Evolutionary conservation across 805 yeast species (phyloP), one percentile per base, ranked within the genome.

Genomic region (Candida bentonensis): DNA sequence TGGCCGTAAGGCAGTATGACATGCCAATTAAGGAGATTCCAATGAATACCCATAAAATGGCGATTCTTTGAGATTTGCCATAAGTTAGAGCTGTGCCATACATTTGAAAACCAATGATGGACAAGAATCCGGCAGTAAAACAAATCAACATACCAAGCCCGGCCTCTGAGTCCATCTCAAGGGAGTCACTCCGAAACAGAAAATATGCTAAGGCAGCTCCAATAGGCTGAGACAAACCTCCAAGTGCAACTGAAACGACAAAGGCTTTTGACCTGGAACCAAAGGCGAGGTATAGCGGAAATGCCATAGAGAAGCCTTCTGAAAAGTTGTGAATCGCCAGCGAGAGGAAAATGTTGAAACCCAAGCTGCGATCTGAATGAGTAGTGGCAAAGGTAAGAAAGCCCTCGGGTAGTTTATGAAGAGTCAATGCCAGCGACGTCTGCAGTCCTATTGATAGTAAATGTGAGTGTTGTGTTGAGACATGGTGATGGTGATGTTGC

Each of bases 371-470:
- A 55, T 81, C 83, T 0, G 77, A 78, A 46, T 67, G 66, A 2
- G 86, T 71, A 0, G 92, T 87, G 26, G 82, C 82, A 59, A 75
- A 89, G 40, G 94, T 81, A 44, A 89, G 78, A 55, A 89, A 84
- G 0, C 98, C 98, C 62, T 89, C 98, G 0, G 98, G 98, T 22
- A 89, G 69, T 59, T 92, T 88, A 64, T 89, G 98, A 23, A 92
- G 63, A 0, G 94, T 74, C 23, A 89, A 76, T 0, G 95, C 97
- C 42, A 88, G 59, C 4, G 88, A 78, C 0, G 97, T 89, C 60
- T 92, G 96, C 21, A 92, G 60, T 2, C 96, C 96, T 46, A 89
- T 86, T 3, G 94, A 75, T 9, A 89, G 62, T n/a, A 89, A 30
- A 30, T 30, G n/a, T 4, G 36, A 30, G 20, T 30, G 36, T 15